Conservation (phyloP, 805 yeast species). For the Lipomyces kockii region DNA sequence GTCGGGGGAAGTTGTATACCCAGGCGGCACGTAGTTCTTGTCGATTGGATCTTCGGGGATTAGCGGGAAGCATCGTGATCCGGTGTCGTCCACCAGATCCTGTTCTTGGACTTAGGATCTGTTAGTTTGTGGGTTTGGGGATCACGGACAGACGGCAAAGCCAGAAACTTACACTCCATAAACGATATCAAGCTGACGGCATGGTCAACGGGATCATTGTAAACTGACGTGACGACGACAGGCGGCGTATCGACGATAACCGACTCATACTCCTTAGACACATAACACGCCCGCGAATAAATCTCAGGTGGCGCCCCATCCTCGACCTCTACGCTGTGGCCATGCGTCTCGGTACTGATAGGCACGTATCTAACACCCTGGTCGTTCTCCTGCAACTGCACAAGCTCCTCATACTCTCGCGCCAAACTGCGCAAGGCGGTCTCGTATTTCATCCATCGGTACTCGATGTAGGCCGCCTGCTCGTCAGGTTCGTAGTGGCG, state of each 20-base stretch:
- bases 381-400: not conserved
- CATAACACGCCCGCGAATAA: not conserved
- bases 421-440: not conserved
- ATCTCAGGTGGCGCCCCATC: not conserved
- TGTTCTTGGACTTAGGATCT: not conserved
- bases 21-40: not conserved
- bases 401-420: not conserved
- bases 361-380: not conserved
- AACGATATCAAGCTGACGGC: not conserved
- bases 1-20: not conserved
- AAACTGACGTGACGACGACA: not conserved
- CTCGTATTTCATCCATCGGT: constrained; percentile 2
- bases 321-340: not conserved
- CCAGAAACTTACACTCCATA: not conserved
- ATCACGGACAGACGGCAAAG: too few species aligned
- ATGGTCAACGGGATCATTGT: not conserved
- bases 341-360: not conserved
- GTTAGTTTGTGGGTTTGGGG: not conserved
- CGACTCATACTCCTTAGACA: not conserved
- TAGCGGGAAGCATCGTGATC: not conserved
- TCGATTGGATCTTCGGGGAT: not conserved
- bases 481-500: not conserved
- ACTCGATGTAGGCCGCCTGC: not conserved
- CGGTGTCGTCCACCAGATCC: constrained; percentile 1
- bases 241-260: not conserved